Base-by-base conservation (phyloP, 257 asterid genomes). In the Solanum raphanifolium region DNA sequence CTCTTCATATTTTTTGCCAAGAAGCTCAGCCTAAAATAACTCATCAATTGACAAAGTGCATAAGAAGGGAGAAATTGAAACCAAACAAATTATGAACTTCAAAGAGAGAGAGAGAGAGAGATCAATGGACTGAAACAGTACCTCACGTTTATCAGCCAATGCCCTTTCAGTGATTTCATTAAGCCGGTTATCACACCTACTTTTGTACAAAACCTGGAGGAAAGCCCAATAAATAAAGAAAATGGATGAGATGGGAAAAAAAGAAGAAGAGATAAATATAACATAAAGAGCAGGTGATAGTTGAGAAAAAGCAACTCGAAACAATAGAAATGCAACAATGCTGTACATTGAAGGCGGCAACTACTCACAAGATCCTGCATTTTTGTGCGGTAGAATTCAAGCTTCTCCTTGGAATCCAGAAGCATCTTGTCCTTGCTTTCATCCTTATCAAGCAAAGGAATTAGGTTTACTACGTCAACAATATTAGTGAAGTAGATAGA, bases 311-410 rank as follows among this genome's bases (percentile, higher is more conserved):
- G 78, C 87, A 18, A 48, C 58, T 13, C 52, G 84, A 60, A 5
- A 83, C 10, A 29, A 78, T 62, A 73, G 48, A 69, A 9, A 81
- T 43, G 68, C 27, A 7, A 81, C 85, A 86, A 75, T 78, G 43
- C n/a, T 55, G 16, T 41, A 72, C 34, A 86, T 73, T 71, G 29
- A 52, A 73, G 68, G 83, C 35, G 7, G 88, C 27, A 87, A 87
- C 84, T 88, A 91, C 99, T 93, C 92, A 97, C 99, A 88, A 97
- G 98, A 90, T 97, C 99, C 95, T 95, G 99, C 99, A 97, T 97
- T 92, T 94, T 97, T 88, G 94, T 91, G 90, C 99, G 88, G 90
- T 97, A 97, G 90, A 87, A 97, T 88, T 95, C 98, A 89, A 97
- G 98, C 95, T 97, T 97, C 94, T 97, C 99, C 90, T 90, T 93